Evolutionary conservation across 2,329 filamentous ascomycete genomes (phyloP), one percentile per base, ranked within the genome.

Genomic region (Aspergillus felis): DNA sequence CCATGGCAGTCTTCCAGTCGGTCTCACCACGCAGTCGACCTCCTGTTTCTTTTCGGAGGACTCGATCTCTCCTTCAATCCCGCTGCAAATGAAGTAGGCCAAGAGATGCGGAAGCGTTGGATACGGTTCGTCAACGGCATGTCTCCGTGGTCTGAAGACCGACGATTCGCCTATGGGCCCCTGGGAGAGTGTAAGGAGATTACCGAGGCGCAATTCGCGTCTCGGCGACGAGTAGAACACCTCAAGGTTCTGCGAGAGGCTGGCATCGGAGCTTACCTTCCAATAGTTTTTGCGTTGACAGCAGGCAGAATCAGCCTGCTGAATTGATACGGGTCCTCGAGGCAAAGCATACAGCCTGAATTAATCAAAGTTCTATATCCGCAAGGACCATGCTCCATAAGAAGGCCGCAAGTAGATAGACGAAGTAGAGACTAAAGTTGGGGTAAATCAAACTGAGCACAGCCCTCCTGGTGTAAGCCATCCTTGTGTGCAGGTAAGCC

Each of bases 21-120:
- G 0, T 69, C 78, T 2, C 79, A 81, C 42, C 79, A 81, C 57
- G 79, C 76, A 0, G 75, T 81, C 2, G 79, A 81, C 59, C 64
- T 81, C 3, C 56, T 81, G 1, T 73, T 79, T 8, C 61, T 81
- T 0, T 81, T 81, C 27, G 76, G 71, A 0, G 74, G 74, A 0
- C 61, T 78, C 3, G 74, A 78, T 53, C 55, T 78, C 0, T 66
- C 67, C 0, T 73, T 73, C 24, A 71, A 72, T 1, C 68, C 66
- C 0, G 63, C 67, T 1, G 76, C 77, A 3, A 61, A 71, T 2
- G 55, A 49, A 0, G 68, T 75, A 12, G 71, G 74, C 0, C 52
- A 63, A 27, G 69, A 74, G 8, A 74, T 80, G 72, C 71, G 76
- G n/a, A 64, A 63, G 12, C 63, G 70, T 3, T 80, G 77, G 77